Base-by-base conservation (phyloP, 1,284 basidiomycete genomes). In the Inonotus hispidus region DNA sequence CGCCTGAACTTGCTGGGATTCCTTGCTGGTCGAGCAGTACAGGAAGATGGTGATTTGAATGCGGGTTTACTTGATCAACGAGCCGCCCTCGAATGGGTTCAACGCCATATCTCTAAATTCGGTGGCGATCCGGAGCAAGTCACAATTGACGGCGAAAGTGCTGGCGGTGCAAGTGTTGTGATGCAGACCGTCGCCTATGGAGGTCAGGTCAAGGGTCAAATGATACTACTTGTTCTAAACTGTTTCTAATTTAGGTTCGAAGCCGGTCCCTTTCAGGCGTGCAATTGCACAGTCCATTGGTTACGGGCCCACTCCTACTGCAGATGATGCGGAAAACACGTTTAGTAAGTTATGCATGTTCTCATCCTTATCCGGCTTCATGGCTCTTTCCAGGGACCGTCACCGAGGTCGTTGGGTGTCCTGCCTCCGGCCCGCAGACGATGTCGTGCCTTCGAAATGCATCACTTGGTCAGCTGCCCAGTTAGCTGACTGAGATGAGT, bases 1-100 rank as follows among this genome's bases (percentile, higher is more conserved):
- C 77, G 81, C 3, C 75, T 85, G 38, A 75, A 75, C 54, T 72
- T 81, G 1, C 76, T 85, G 57, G 83, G 84, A 27, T 85, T 84
- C 71, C 73, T 82, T 35, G 69, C 79, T 2, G 68, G 73, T 5
- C 75, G 78, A 0, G 75, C 66, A 7, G 68, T 76, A 32, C 60
- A 61, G 29, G 64, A 68, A 27, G 70, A 75, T 55, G 73, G 74
- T 2, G 71, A 73, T 58, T 65, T 75, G 23, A 81, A 81, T 62
- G 70, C 71, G 5, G 80, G 79, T 0, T 69, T 82, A 3, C 71
- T 79, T 13, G 80, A 82, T 62, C 78, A 81, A 63, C 68, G 77
- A 4, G 75, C 75, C 0, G 79, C 73, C 0, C 64, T 81, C 16
- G 73, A 78, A 64, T 82, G 80, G 79, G 71, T 80, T 1, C 74